A percentile compares a stretch with the other conserved stretches of the same genome.
These are phyloP conservation scores for Acaromyces ingoldii DNA, from an alignment of 1,284 basidiomycete genomes.

Conservation along the genomic window DNA sequence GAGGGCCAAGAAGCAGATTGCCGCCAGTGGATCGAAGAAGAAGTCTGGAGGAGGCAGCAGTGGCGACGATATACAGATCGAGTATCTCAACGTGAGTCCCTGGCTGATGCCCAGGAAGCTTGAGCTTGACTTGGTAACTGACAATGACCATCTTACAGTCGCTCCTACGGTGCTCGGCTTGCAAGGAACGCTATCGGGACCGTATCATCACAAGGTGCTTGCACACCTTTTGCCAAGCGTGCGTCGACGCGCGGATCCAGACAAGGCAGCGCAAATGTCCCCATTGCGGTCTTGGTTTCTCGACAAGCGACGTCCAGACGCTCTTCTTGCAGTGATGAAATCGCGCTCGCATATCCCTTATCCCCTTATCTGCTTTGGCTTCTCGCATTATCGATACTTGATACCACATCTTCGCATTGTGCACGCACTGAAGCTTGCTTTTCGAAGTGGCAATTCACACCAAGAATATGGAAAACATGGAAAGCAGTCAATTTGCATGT, in stretches of 20 bases:
- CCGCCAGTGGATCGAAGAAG: conserved; percentile 42
- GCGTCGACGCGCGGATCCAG: conserved; percentile 79
- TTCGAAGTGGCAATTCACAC: too few species aligned
- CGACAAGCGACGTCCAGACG: conserved; percentile 76
- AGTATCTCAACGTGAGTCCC: conserved; percentile 64
- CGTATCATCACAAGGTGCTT: conserved; percentile 88
- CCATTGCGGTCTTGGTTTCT: conserved; percentile 78
- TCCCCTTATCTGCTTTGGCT: too few species aligned
- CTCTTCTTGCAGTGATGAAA: conserved; percentile 62
- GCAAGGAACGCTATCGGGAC: conserved; percentile 74
- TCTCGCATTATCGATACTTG: too few species aligned
- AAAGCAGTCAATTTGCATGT: too few species aligned
- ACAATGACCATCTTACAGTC: conserved; percentile 60
- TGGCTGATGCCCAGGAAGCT: too few species aligned
- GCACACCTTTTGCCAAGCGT: conserved; percentile 85
- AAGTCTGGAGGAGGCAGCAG: conserved; percentile 19
- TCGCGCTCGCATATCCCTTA: too few species aligned
- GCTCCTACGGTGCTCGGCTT: conserved; percentile 86
- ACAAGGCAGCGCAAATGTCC: conserved; percentile 95
- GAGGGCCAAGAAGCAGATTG: conserved; percentile 32
- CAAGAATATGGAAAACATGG: too few species aligned
- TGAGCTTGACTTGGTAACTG: too few species aligned
- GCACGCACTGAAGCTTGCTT: too few species aligned
- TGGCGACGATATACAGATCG: conserved; percentile 41
- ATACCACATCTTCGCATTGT: too few species aligned